phyloP scores from a whole-genome alignment of 2,329 filamentous ascomycete genomes.

The Chaetomiaceae sp. region DNA sequence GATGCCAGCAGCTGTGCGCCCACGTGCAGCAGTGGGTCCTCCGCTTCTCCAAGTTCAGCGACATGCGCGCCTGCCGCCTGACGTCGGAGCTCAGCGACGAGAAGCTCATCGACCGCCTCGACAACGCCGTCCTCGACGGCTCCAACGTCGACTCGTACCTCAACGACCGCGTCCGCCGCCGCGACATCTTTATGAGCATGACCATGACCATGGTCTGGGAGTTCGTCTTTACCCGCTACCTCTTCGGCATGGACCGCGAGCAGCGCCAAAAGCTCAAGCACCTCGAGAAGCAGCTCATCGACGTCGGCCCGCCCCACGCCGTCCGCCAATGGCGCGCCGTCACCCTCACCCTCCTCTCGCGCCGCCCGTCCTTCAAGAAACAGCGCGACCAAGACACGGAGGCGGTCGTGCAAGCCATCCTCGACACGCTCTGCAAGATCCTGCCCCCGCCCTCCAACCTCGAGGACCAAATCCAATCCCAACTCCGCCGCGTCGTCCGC shows the following conservation, averaged over 20 bases:
- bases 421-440: constrained; percentile 76
- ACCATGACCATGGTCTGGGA: constrained; percentile 99
- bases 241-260: constrained; percentile 97
- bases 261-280: constrained; percentile 96
- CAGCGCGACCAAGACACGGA: constrained; percentile 89
- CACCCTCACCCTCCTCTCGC: constrained; percentile 82
- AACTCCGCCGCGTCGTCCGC: constrained; percentile 80
- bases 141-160: constrained; percentile 88
- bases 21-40: constrained; percentile 97
- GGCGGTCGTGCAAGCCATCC: constrained; percentile 89
- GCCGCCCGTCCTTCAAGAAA: constrained; percentile 70
- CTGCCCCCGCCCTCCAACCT: constrained; percentile 81
- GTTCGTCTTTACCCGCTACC: constrained; percentile 94
- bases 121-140: constrained; percentile 91
- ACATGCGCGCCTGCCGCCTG: constrained; percentile 79
- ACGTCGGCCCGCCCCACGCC: constrained; percentile 82
- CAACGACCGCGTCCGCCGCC: constrained; percentile 77
- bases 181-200: constrained; percentile 97
- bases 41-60: constrained; percentile 96
- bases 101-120: constrained; percentile 87
- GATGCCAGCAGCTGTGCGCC: constrained; percentile 90
- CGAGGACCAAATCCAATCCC: constrained; percentile 74
- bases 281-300: constrained; percentile 83
- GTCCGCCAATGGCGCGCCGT: constrained; percentile 97
- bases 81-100: constrained; percentile 84